Conservation (phyloP, 169 alveolate genomes). For the Nephromyces sp. region DNA sequence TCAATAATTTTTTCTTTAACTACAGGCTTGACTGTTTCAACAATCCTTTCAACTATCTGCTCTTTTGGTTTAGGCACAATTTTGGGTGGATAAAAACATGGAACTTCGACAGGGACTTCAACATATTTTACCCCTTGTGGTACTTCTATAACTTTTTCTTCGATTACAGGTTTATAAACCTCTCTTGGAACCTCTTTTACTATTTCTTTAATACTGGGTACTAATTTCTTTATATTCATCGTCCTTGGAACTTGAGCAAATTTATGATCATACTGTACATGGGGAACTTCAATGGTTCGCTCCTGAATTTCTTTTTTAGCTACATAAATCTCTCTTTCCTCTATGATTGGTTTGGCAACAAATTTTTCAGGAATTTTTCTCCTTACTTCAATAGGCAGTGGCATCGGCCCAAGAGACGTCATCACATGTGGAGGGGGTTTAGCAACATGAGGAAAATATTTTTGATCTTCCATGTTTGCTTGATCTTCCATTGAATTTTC, state of each 20-base stretch:
- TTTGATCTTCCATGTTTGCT: too few species aligned
- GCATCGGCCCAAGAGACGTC: conserved; percentile 74
- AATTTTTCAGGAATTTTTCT: conserved; percentile 64
- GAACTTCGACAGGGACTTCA: conserved; percentile 73
- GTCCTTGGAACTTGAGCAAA: conserved; percentile 54
- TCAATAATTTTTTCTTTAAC: conserved; percentile 59
- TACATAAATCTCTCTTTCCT: conserved; percentile 63
- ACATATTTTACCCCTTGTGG: conserved; percentile 73
- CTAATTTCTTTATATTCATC: conserved; percentile 51
- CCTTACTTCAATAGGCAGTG: conserved; percentile 62
- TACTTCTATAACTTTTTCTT: conserved; percentile 65
- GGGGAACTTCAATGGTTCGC: conserved; percentile 66
- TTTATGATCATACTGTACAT: conserved; percentile 65
- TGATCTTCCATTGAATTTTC: too few species aligned
- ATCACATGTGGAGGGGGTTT: conserved; percentile 59
- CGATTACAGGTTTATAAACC: conserved; percentile 64
- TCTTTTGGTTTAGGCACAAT: conserved; percentile 61
- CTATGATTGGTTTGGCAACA: conserved; percentile 67
- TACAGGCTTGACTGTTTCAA: conserved; percentile 62
- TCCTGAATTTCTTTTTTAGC: conserved; percentile 67
- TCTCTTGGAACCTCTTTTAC: conserved; percentile 61
- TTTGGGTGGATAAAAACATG: conserved; percentile 70
- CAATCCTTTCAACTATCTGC: conserved; percentile 61
- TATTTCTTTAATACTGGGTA: conserved; percentile 57
- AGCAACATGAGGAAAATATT: conserved; percentile 17